Base-by-base conservation (phyloP, 1,139 yeast species). In the Chernovozyma sophiae-reginae region DNA sequence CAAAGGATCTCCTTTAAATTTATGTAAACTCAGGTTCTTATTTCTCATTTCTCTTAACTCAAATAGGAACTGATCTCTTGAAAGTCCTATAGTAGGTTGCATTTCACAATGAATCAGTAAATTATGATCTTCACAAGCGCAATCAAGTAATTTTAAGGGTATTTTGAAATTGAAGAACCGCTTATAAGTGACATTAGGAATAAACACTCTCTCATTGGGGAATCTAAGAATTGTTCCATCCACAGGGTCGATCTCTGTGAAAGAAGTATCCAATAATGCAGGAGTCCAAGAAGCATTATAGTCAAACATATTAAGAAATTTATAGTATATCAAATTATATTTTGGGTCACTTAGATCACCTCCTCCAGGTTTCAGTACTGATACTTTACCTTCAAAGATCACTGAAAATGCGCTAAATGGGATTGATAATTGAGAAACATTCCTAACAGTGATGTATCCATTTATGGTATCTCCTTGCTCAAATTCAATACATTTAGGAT, bases 391-490 rank as follows among this genome's bases (percentile, higher is more conserved):
- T 51, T 79, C 84, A 25, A 79, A 55, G 1, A 80, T 72, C 11
- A 79, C 81, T 34, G 73, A 65, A 46, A 79, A 68, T 75, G 74
- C 74, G 44, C 77, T 79, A 46, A 77, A 79, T 8, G 70, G 70
- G 3, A 79, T 52, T 0, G 65, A 60, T 12, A 57, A 49, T 1
- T 53, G 29, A 0, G 78, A 58, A 12, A 51, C 56, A 50, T 79
- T 79, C 29, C 63, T 56, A 12, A 79, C 56, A 3, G 65, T 56
- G 23, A 76, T 62, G 47, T 67, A 73, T 1, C 86, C 86, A 44
- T 71, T 65, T n/a, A 79, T 60, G 11, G 62, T 52, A 47, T 78
- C 83, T 16, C 81, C 81, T 8, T 77, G 74, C 11, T 71, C 71
- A 45, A 68, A 77, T 45, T 74, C 80, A 18, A 46, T 42, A 12